phyloP scores from a whole-genome alignment of 495 filamentous ascomycete species.

The Trichoderma asperelloides region DNA sequence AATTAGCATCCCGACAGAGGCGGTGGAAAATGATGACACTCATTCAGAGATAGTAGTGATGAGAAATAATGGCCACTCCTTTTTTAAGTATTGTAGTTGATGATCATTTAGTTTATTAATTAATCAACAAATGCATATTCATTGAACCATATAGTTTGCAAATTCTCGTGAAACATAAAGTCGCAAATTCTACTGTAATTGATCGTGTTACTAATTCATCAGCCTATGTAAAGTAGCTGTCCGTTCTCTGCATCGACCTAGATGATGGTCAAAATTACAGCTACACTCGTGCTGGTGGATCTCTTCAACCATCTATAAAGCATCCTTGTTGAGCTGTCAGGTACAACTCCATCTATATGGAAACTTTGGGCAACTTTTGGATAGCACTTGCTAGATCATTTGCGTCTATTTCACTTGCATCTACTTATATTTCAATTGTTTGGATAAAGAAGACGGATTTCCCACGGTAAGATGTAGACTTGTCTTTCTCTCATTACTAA shows the following conservation, averaged over 20 bases:
- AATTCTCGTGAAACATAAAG: background rate
- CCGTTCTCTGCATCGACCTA: background rate
- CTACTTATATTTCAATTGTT: no score
- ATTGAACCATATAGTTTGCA: background rate
- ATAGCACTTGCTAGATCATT: background rate
- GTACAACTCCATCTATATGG: no score
- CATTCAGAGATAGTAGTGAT: no score
- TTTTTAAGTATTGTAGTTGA: background rate
- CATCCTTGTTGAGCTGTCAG: no score
- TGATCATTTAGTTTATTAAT: background rate
- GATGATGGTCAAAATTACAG: background rate
- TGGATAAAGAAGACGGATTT: no score
- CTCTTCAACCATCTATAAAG: no score
- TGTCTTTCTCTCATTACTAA: no score
- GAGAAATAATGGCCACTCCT: background rate
- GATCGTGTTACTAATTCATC: background rate
- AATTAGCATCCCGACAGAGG: background rate
- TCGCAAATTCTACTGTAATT: background rate
- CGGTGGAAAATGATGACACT: background rate
- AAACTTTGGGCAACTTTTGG: background rate
- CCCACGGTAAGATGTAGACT: no score
- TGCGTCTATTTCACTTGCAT: background rate
- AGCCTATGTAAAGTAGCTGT: background rate
- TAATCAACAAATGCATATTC: background rate
- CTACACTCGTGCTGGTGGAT: background rate